Percentiles rank a stretch among this genome's conserved stretches.
Conservation (phyloP, 176 grass and related monocot species). For the Juncus inflexus region DNA sequence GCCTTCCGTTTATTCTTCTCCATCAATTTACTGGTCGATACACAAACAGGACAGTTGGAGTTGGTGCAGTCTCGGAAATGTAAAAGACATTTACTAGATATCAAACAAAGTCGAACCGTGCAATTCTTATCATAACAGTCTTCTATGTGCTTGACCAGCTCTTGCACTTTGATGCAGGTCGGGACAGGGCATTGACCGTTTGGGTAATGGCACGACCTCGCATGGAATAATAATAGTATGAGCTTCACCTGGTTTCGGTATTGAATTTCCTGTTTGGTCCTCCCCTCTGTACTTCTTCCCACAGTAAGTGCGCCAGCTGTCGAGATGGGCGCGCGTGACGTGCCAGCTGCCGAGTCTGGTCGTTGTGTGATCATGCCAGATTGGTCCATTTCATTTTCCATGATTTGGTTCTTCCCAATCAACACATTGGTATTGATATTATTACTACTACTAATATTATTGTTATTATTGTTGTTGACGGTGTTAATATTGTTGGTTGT, state of each 20-base stretch:
- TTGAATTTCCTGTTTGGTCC: slow-evolving; percentile 44
- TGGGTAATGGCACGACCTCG: slow-evolving; percentile 59
- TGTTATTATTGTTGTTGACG: slow-evolving; percentile 8
- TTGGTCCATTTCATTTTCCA: slow-evolving; percentile 54
- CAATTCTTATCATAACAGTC: slow-evolving; percentile 67
- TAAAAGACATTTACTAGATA: slow-evolving; percentile 45
- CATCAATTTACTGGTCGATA: slow-evolving; percentile 49
- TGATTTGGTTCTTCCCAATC: slow-evolving; percentile 39
- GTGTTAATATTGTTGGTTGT: not conserved
- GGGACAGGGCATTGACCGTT: slow-evolving; percentile 72
- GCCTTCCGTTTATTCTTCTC: slow-evolving; percentile 38
- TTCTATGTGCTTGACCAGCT: slow-evolving; percentile 71
- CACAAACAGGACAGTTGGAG: slow-evolving; percentile 77
- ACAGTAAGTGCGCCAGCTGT: too few relatives aligned
- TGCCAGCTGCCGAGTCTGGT: slow-evolving; percentile 39
- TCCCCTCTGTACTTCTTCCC: slow-evolving; percentile 37
- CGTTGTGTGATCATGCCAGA: slow-evolving; percentile 35
- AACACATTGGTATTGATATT: slow-evolving; percentile 21
- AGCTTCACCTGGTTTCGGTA: slow-evolving; percentile 68
- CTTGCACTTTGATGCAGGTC: slow-evolving; percentile 63
- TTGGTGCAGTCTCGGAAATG: slow-evolving; percentile 67
- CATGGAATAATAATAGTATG: slow-evolving; percentile 76
- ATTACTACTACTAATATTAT: slow-evolving; percentile 32
- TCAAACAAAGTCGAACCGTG: slow-evolving; percentile 46
- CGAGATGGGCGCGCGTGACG: too few relatives aligned